phyloP scores from a whole-genome alignment of 2,329 filamentous ascomycete species.

The Xylaria hypoxylon region DNA sequence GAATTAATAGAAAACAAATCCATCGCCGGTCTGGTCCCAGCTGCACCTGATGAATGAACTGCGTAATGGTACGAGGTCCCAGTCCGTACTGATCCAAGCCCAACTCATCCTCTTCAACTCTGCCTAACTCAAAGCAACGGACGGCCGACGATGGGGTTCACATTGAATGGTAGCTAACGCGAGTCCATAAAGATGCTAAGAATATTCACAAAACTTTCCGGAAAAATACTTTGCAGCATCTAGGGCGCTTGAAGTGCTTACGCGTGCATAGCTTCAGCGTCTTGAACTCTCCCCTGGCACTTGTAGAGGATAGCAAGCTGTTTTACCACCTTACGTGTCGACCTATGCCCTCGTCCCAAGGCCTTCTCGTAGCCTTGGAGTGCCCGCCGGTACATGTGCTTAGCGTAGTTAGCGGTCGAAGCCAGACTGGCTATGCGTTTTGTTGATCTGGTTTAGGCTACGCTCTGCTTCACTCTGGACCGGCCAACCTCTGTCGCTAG shows the following conservation, averaged over 20 bases:
- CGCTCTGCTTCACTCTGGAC: conserved; percentile 57
- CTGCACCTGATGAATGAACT: neutral
- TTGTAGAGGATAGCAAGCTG: neutral
- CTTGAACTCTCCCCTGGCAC: neutral
- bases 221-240: too few species aligned
- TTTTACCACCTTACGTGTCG: neutral
- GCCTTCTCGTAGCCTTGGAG: neutral
- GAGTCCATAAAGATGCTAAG: too few species aligned
- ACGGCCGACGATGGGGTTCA: too few species aligned
- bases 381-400: neutral
- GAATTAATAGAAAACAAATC: neutral
- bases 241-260: too few species aligned
- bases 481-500: conserved; percentile 49
- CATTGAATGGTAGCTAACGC: too few species aligned
- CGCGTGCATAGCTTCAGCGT: neutral
- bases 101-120: too few species aligned
- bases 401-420: too few species aligned
- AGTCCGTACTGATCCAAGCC: conserved; percentile 1
- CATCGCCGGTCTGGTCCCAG: conserved; percentile 1
- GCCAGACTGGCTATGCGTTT: too few species aligned
- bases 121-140: too few species aligned
- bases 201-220: too few species aligned
- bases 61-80: neutral
- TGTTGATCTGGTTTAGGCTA: conserved; percentile 57
- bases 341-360: neutral